These are phyloP conservation scores for Pleurotus pulmonarius DNA, from an alignment of 768 basidiomycete genomes.

Conservation along the genomic window DNA sequence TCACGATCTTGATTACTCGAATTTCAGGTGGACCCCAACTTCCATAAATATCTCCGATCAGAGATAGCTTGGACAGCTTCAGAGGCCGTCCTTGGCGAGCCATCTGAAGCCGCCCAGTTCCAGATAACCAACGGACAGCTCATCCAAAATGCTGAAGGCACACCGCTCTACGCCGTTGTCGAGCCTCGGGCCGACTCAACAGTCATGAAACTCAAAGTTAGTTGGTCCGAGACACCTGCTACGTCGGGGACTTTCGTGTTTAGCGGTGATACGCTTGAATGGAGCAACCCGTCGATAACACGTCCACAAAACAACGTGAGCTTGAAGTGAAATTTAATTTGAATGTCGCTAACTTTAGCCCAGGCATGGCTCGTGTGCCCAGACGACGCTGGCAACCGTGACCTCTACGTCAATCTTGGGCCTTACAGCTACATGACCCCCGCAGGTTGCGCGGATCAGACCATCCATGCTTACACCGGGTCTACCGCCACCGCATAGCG, in stretches of 20 bases:
- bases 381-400: slow-evolving; percentile 36
- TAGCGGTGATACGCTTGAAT: slow-evolving; percentile 57
- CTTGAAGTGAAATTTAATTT: not conserved
- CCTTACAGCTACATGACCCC: slow-evolving; percentile 53
- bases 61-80: slow-evolving; percentile 38
- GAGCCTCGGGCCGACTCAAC: slow-evolving; percentile 41
- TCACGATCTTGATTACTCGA: not conserved
- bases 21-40: slow-evolving; percentile 48
- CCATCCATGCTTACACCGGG: slow-evolving; percentile 59
- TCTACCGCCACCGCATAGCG: slow-evolving; percentile 40
- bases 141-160: slow-evolving; percentile 37
- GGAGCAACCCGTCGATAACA: slow-evolving; percentile 45
- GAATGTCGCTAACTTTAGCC: too few relatives aligned
- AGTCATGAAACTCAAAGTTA: slow-evolving; percentile 44
- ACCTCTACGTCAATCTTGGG: slow-evolving; percentile 53
- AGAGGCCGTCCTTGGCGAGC: slow-evolving; percentile 48
- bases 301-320: slow-evolving; percentile 51
- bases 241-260: slow-evolving; percentile 49
- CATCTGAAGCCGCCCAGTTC: slow-evolving; percentile 54
- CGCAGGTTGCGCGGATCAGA: slow-evolving; percentile 55
- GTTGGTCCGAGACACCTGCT: slow-evolving; percentile 44
- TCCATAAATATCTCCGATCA: slow-evolving; percentile 60
- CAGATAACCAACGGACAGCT: slow-evolving; percentile 39
- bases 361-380: slow-evolving; percentile 59
- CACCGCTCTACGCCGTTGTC: slow-evolving; percentile 46